Percentiles rank a stretch among this genome's conserved stretches.
These are phyloP conservation scores for Trichaptum fuscoviolaceum DNA, from an alignment of 768 basidiomycete genomes.

Conservation along the genomic window DNA sequence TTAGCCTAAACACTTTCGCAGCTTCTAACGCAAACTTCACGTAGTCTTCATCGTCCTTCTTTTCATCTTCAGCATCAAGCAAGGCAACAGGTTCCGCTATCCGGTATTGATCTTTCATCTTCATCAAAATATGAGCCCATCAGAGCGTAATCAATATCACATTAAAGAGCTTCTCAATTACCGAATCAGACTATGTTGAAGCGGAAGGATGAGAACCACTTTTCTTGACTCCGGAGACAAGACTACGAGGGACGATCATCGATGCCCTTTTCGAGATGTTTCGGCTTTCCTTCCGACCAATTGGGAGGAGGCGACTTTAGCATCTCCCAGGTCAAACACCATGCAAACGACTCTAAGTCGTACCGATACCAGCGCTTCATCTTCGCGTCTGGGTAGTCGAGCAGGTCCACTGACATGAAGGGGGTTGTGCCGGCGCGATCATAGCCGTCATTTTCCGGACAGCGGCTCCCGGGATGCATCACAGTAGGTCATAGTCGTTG, in stretches of 20 bases:
- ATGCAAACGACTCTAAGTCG: conserved; percentile 30
- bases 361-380: conserved; percentile 23
- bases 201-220: too few relatives aligned
- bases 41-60: not conserved
- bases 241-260: too few relatives aligned
- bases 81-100: not conserved
- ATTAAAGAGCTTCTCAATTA: too few relatives aligned
- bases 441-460: conserved; percentile 4
- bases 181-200: too few relatives aligned
- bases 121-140: too few relatives aligned
- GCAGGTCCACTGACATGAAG: conserved; percentile 30
- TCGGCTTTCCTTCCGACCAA: too few relatives aligned
- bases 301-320: too few relatives aligned
- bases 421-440: conserved; percentile 23
- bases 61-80: not conserved
- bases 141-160: too few relatives aligned
- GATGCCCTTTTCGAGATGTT: too few relatives aligned
- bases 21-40: not conserved
- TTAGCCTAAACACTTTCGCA: not conserved
- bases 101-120: too few relatives aligned
- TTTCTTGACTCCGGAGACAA: too few relatives aligned
- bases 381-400: conserved; percentile 14
- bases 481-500: conserved; percentile 25
- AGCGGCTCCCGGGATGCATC: not conserved
- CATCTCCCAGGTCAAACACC: conserved; percentile 20